Base-by-base conservation (phyloP, 2,329 filamentous ascomycete species). In the Cordyceps tenuipes region DNA sequence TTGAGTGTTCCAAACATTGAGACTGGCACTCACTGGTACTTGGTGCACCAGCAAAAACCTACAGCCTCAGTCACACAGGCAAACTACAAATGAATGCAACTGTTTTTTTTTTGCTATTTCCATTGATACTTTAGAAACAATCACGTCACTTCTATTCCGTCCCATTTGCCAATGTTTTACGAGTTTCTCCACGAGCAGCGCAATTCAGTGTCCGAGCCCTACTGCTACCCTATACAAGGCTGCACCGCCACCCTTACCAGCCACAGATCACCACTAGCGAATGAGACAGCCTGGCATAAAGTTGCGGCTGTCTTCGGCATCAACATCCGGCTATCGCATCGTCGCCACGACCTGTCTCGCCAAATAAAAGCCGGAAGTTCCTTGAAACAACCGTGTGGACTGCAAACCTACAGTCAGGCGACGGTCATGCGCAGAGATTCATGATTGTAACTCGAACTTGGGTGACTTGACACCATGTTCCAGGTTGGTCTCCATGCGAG, bases 391-490 rank as follows among this genome's bases (percentile, higher is more conserved):
- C n/a, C 12, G 34, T 36, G 26, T 5, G 23, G 26, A 10, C 19
- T 15, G 10, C 10, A 26, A 23, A 3, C 6, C 5, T 1, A 36
- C 8, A n/a, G 0, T n/a, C 3, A 36, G 12, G 4, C 29, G 9
- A 50, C 57, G 57, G 57, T 47, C 57, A 59, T 59, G 57, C 57
- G 19, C 39, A 41, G 23, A 19, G 29, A 15, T 47, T 26, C 49
- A 23, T 31, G 15, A 39, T 47, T 46, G 19, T 26, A 36, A 36
- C 13, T 17, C n/a, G 56, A 51, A 39, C 47, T 23, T 17, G n/a
- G 49, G 48, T 59, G 48, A 59, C 21, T 17, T 47, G 29, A 59
- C 49, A 53, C 57, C 57, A 59, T 59, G 57, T 59, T 59, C 39
- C 29, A 36, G 48, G 57, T 59, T 52, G 12, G 46, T 39, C 26